Evolutionary conservation across 1,139 yeast species (phyloP).

Genomic region (Meyerozyma carpophila): DNA sequence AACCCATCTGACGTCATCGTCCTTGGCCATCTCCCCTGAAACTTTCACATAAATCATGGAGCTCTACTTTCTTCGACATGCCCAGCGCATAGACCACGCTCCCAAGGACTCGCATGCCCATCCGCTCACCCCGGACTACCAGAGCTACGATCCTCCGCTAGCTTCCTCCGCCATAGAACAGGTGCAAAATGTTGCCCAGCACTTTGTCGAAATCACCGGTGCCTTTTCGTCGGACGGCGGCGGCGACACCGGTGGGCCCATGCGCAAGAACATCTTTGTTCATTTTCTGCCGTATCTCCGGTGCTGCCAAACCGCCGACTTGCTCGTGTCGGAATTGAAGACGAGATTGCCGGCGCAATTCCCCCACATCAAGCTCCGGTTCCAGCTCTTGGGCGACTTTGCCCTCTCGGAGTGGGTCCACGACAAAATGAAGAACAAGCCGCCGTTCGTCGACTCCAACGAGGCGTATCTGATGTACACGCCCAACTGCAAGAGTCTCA

Average conservation of each 20-base stretch:
- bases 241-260: slow-evolving; percentile 6
- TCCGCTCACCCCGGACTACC: slow-evolving; percentile 26
- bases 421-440: slow-evolving; percentile 39
- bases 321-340: slow-evolving; percentile 29
- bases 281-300: slow-evolving; percentile 44
- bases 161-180: slow-evolving; percentile 26
- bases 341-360: slow-evolving; percentile 16
- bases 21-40: neutral
- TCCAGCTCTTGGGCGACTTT: slow-evolving; percentile 41
- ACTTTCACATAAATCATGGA: slow-evolving; percentile 13
- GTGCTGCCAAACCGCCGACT: slow-evolving; percentile 43
- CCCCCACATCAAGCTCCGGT: slow-evolving; percentile 32
- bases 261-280: slow-evolving; percentile 33
- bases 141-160: slow-evolving; percentile 38
- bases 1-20: neutral
- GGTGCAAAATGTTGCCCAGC: slow-evolving; percentile 24
- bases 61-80: slow-evolving; percentile 43
- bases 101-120: slow-evolving; percentile 17
- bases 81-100: slow-evolving; percentile 40
- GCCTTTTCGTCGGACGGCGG: slow-evolving; percentile 17
- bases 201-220: slow-evolving; percentile 20
- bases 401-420: slow-evolving; percentile 47
- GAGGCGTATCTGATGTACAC: slow-evolving; percentile 48
- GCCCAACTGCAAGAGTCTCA: slow-evolving; percentile 35
- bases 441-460: slow-evolving; percentile 40